Percentiles rank a stretch among this genome's conserved stretches.
Conservation (phyloP, 73 alveolate genomes). For the Paramecium bursaria region DNA sequence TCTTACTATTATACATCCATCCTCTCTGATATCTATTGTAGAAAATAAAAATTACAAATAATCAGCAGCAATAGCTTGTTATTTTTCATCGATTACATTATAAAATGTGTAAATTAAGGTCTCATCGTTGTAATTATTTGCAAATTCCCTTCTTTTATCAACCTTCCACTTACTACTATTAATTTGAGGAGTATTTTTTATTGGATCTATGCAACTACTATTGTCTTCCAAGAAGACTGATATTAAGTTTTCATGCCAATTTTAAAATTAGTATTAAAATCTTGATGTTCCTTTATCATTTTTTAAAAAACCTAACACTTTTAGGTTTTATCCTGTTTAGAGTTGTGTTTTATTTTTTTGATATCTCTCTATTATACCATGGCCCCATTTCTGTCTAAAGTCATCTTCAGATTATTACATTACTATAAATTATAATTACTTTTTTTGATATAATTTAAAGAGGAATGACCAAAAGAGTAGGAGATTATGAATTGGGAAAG, state of each 20-base stretch:
- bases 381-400: too few species aligned
- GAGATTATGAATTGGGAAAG: conserved; percentile 68
- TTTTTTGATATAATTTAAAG: not conserved
- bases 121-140: conserved; percentile 35
- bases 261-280: too few species aligned
- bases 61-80: conserved; percentile 17
- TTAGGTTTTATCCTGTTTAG: not conserved
- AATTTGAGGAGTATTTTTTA: too few species aligned
- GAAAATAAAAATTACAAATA: not conserved
- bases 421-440: too few species aligned
- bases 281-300: too few species aligned
- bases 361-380: not conserved
- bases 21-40: conserved; percentile 4
- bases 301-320: not conserved
- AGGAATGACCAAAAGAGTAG: conserved; percentile 72
- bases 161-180: conserved; percentile 22
- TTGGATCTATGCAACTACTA: too few species aligned
- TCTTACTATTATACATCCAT: conserved; percentile 22
- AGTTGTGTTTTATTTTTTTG: not conserved
- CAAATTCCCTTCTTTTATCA: conserved; percentile 4
- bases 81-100: conserved; percentile 52
- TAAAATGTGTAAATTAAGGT: conserved; percentile 20
- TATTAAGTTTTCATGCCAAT: too few species aligned
- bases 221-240: too few species aligned
- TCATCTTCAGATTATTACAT: too few species aligned